These are phyloP conservation scores for Leishmania mexicana DNA, from an alignment of 208 protist species.

Conservation along the genomic window DNA sequence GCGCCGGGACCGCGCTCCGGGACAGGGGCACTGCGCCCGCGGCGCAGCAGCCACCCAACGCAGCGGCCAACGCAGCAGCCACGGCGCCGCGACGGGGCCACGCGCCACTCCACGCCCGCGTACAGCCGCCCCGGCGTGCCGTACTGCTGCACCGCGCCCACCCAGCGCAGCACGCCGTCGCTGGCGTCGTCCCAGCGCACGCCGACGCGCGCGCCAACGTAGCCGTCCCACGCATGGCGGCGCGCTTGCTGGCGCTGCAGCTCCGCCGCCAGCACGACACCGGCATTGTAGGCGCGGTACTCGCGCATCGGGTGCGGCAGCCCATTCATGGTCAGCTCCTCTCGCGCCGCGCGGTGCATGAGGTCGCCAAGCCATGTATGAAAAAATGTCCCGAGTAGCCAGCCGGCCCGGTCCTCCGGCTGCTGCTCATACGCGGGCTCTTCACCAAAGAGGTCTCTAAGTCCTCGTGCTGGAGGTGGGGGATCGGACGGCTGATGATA, in stretches of 20 bases:
- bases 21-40: not conserved
- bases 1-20: constrained; percentile 15
- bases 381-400: too few relatives aligned
- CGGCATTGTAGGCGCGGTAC: constrained; percentile 21
- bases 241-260: constrained; percentile 33
- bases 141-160: constrained; percentile 53
- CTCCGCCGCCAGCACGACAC: constrained; percentile 18
- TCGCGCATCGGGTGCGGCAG: constrained; percentile 34
- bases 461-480: too few relatives aligned
- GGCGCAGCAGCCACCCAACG: not conserved
- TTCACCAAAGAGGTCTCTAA: not conserved
- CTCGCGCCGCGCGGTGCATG: constrained; percentile 35
- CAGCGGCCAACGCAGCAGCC: not conserved
- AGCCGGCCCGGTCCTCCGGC: constrained; percentile 28
- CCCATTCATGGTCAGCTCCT: constrained; percentile 25
- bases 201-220: constrained; percentile 30
- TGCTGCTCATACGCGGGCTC: constrained; percentile 31
- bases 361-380: constrained; percentile 14
- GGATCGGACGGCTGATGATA: too few relatives aligned
- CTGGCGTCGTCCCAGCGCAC: constrained; percentile 25
- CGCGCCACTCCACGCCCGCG: constrained; percentile 60
- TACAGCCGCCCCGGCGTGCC: constrained; percentile 36
- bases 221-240: constrained; percentile 44
- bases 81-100: constrained; percentile 26
- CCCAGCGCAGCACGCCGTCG: constrained; percentile 49